A percentile compares a stretch with the other conserved stretches of the same genome.
Evolutionary conservation across 1,284 basidiomycete species (phyloP).

Genomic region (Filobasidium uniguttulatum): DNA sequence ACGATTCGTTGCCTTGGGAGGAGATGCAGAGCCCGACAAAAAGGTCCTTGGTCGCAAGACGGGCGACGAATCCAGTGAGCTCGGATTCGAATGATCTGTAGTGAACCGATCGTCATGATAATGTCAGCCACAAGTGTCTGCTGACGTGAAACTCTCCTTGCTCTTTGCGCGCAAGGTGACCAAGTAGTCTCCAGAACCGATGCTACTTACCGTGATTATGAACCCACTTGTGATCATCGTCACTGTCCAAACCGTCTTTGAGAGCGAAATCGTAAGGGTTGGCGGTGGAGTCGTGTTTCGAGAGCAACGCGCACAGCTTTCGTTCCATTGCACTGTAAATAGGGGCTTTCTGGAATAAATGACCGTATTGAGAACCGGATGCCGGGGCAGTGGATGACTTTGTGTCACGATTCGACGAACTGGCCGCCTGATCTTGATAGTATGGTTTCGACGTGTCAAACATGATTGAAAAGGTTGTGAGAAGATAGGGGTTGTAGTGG

Average conservation of each 20-base stretch:
- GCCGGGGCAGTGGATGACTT: not conserved
- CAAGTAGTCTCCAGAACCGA: no score
- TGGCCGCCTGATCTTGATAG: not conserved
- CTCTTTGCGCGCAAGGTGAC: not conserved
- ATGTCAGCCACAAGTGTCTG: not conserved
- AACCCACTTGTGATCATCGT: not conserved
- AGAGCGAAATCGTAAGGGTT: conserved; percentile 4
- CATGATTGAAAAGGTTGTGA: no score
- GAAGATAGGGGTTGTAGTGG: no score
- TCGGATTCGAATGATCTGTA: not conserved
- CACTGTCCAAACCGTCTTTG: not conserved
- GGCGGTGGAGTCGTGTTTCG: not conserved
- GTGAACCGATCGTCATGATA: not conserved
- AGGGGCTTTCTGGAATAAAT: not conserved
- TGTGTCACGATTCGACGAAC: not conserved
- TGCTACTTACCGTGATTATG: no score
- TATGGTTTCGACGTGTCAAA: not conserved
- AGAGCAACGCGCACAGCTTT: not conserved
- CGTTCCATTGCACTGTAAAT: not conserved
- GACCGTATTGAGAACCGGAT: not conserved
- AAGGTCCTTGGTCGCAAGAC: not conserved
- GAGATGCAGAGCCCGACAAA: not conserved
- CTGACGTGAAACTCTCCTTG: not conserved
- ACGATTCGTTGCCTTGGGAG: not conserved
- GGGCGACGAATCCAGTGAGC: not conserved